Conservation (phyloP, 2,329 filamentous ascomycete genomes). For the Cladorrhinum sp. region DNA sequence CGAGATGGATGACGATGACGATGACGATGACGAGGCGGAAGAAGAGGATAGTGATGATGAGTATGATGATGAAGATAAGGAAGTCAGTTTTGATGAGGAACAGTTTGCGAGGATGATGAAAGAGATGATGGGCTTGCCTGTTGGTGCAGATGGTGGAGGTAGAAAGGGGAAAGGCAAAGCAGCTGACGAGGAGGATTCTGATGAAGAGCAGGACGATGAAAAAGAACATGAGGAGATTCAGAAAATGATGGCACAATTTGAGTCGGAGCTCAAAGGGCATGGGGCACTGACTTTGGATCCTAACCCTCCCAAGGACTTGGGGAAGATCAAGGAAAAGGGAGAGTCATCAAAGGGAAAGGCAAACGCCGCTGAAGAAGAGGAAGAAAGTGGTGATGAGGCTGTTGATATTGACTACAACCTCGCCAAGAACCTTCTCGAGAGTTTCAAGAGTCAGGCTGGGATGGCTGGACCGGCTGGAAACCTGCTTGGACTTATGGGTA, state of each 20-base stretch:
- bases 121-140: slow-evolving; percentile 76
- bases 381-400: slow-evolving; percentile 44
- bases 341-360: slow-evolving; percentile 14
- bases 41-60: slow-evolving; percentile 47
- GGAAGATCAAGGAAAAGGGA: slow-evolving; percentile 30
- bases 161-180: slow-evolving; percentile 13
- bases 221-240: slow-evolving; percentile 60
- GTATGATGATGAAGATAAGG: slow-evolving; percentile 64
- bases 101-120: slow-evolving; percentile 86
- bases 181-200: slow-evolving; percentile 38
- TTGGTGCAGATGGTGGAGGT: slow-evolving; percentile 20
- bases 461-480: slow-evolving; percentile 84
- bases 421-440: slow-evolving; percentile 85
- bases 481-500: slow-evolving; percentile 79
- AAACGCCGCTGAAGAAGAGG: not conserved
- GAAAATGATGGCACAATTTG: slow-evolving; percentile 66
- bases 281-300: slow-evolving; percentile 60
- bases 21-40: slow-evolving; percentile 53
- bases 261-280: slow-evolving; percentile 66
- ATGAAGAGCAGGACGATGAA: slow-evolving; percentile 51
- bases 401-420: slow-evolving; percentile 82
- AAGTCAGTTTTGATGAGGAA: slow-evolving; percentile 77
- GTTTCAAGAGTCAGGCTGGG: slow-evolving; percentile 86
- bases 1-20: slow-evolving; percentile 67
- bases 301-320: slow-evolving; percentile 25